Evolutionary conservation across 768 basidiomycete species (phyloP).

Genomic region (Neoboletus subvelutipes): DNA sequence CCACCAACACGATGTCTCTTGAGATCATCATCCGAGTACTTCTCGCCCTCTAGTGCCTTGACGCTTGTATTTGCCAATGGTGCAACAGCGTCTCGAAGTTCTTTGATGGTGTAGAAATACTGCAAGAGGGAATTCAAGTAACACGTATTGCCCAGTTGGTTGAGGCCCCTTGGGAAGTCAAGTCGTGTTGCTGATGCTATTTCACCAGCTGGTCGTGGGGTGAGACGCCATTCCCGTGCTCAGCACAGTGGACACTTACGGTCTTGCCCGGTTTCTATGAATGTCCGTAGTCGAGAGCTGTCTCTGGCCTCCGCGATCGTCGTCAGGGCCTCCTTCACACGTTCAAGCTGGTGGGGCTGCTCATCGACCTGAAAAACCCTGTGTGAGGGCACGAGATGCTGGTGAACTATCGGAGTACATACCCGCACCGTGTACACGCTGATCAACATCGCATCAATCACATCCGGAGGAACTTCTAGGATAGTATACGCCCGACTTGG

Average conservation of each 20-base stretch:
- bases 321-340: slow-evolving; percentile 68
- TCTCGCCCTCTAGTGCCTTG: slow-evolving; percentile 64
- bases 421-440: slow-evolving; percentile 74
- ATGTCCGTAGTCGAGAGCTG: slow-evolving; percentile 67
- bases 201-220: slow-evolving; percentile 57
- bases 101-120: slow-evolving; percentile 97
- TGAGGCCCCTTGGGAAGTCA: slow-evolving; percentile 81
- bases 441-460: slow-evolving; percentile 76
- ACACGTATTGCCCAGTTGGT: slow-evolving; percentile 88
- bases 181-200: slow-evolving; percentile 47
- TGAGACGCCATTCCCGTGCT: slow-evolving; percentile 4
- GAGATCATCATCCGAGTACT: slow-evolving; percentile 76
- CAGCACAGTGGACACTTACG: slow-evolving; percentile 51
- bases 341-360: slow-evolving; percentile 61
- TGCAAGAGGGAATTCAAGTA: slow-evolving; percentile 75
- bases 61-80: slow-evolving; percentile 54
- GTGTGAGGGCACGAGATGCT: slow-evolving; percentile 8
- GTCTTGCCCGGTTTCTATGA: slow-evolving; percentile 64
- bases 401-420: slow-evolving; percentile 20
- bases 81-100: slow-evolving; percentile 74
- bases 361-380: slow-evolving; percentile 59
- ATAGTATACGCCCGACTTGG: slow-evolving; percentile 70
- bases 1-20: slow-evolving; percentile 87
- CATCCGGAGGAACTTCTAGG: slow-evolving; percentile 66
- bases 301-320: slow-evolving; percentile 75